Evolutionary conservation across 768 basidiomycete species (phyloP), one percentile per base, ranked within the genome.

Genomic region (Boletus patriciae): DNA sequence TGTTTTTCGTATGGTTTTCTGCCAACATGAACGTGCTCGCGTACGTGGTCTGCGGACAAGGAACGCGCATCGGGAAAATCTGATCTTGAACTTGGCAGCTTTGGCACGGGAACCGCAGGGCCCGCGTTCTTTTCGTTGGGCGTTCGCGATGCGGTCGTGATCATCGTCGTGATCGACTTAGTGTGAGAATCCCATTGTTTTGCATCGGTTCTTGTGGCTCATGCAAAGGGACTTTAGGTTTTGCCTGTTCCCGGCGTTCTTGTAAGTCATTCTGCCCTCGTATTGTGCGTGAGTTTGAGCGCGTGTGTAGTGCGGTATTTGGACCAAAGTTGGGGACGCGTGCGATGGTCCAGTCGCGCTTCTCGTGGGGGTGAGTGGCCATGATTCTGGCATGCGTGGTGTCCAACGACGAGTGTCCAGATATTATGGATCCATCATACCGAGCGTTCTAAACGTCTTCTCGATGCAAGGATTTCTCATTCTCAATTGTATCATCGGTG

Each of bases 401-500:
- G 12, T 6, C 21, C 49, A 42, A 52, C 25, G 50, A 52, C 19
- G 10, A 57, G 59, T 59, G 21, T 25, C 31, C 54, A 80, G 79
- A 13, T 77, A 76, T 50, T 76, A 74, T 41, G 76, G 73, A 4
- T 70, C 73, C 3, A 66, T 74, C 40, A 58, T 78, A 49, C 74
- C 76, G 12, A 80, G 78, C 60, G 64, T 73, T 31, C 71, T 84
- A 40, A 81, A 83, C 59, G 73, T 81, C 15, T 68, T 79, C n/a
- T 74, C 76, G 1, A 76, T 82, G 74, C 67, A 79, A 61, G 84
- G 85, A 0, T 87, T 83, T 67, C 73, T 81, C 62, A 75, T 85
- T 29, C 65, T 87, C 27, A 84, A 83, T 58, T 78, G 77, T 57
- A 86, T 87, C 59, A 73, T 85, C 18, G 86, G 83, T 4, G 86